phyloP scores from a whole-genome alignment of 768 basidiomycete genomes.

The Amanita molliuscula region DNA sequence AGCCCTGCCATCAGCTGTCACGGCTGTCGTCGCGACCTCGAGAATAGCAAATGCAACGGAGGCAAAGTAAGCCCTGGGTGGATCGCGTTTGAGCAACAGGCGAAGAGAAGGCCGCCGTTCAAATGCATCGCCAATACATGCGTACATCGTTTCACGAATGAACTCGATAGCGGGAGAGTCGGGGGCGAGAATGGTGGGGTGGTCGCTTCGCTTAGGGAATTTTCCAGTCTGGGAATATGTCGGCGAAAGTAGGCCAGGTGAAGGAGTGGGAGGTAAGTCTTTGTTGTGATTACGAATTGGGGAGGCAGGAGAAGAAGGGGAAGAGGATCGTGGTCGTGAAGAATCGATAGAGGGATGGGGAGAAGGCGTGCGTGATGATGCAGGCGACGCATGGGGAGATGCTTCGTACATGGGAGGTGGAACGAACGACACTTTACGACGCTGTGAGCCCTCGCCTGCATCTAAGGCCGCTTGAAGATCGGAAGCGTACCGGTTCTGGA shows the following conservation, averaged over 20 bases:
- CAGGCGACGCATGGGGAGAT: conserved; percentile 15
- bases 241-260: conserved; percentile 3
- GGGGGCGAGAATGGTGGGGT: conserved; percentile 31
- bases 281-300: neutral
- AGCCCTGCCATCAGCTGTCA: conserved; percentile 36
- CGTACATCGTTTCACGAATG: conserved; percentile 84
- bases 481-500: conserved; percentile 67
- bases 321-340: neutral
- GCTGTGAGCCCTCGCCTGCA: conserved; percentile 40
- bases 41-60: conserved; percentile 65
- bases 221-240: neutral
- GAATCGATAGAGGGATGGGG: conserved; percentile 7
- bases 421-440: conserved; percentile 38
- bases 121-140: conserved; percentile 63
- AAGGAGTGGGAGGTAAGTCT: conserved; percentile 1
- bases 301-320: conserved; percentile 3
- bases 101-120: conserved; percentile 44
- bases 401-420: conserved; percentile 59
- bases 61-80: conserved; percentile 70
- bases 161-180: conserved; percentile 59
- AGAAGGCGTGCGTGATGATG: conserved; percentile 13
- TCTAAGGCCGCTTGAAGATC: conserved; percentile 79
- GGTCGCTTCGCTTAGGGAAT: conserved; percentile 16
- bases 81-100: conserved; percentile 46
- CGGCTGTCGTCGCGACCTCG: conserved; percentile 41